Evolutionary conservation across 1,284 basidiomycete genomes (phyloP).

Genomic region (Cryptococcus sp.): DNA sequence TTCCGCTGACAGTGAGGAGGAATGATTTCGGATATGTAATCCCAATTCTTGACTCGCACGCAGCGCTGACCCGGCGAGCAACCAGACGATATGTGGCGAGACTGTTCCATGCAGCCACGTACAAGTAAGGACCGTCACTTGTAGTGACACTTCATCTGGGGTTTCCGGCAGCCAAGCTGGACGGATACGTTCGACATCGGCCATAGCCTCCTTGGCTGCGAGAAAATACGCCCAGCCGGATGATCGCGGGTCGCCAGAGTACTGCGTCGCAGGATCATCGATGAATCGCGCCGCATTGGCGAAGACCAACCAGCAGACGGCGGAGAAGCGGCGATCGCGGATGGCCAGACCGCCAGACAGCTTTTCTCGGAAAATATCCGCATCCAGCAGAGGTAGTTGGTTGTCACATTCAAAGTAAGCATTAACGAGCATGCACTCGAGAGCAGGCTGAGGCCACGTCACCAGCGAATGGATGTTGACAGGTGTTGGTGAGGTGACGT

Average conservation of each 20-base stretch:
- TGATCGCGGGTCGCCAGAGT: constrained; percentile 46
- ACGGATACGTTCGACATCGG: constrained; percentile 55
- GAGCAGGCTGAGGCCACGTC: neutral
- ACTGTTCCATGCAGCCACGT: constrained; percentile 56
- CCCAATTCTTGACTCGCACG: constrained; percentile 55
- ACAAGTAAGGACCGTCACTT: constrained; percentile 56
- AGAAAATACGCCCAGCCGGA: constrained; percentile 70
- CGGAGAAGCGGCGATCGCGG: constrained; percentile 58
- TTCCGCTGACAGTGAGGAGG: constrained; percentile 18
- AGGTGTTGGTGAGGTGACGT: too few relatives aligned
- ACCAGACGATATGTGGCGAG: constrained; percentile 67
- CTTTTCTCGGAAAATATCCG: neutral
- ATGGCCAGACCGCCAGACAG: neutral
- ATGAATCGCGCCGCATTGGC: constrained; percentile 67
- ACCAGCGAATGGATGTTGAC: neutral
- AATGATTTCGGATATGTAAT: constrained; percentile 32
- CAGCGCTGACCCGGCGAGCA: constrained; percentile 64
- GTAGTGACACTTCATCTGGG: constrained; percentile 36
- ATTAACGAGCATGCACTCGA: neutral
- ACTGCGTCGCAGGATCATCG: constrained; percentile 47
- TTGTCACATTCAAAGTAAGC: neutral
- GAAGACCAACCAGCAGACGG: constrained; percentile 67
- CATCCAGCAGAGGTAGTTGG: neutral
- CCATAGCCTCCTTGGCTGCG: constrained; percentile 57
- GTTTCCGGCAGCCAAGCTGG: constrained; percentile 50